phyloP scores from a whole-genome alignment of 352 stramenopile genomes.

The Thraustochytrium striatum region DNA sequence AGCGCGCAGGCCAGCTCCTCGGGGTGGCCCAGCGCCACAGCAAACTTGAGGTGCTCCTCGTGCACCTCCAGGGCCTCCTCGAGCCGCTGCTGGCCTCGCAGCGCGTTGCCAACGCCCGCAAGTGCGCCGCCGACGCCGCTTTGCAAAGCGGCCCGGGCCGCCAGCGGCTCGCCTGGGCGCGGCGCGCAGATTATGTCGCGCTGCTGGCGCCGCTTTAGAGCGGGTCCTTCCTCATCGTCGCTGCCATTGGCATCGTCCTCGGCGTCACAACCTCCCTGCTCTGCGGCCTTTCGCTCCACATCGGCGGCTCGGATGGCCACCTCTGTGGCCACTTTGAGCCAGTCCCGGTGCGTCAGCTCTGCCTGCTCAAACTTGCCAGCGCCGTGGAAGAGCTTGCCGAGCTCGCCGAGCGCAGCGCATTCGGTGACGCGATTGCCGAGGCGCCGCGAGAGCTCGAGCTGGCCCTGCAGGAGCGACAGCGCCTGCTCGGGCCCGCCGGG shows the following conservation, averaged over 20 bases:
- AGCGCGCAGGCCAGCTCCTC: too few relatives aligned
- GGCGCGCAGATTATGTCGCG: too few relatives aligned
- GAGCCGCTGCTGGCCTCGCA: not conserved
- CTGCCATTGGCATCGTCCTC: not conserved
- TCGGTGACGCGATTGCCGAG: too few relatives aligned
- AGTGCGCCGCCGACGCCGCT: not conserved
- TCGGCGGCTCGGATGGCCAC: not conserved
- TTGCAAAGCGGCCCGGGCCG: not conserved
- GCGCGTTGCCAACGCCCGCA: not conserved
- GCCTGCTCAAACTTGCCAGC: too few relatives aligned
- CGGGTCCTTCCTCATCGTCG: not conserved
- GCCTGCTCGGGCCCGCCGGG: not conserved
- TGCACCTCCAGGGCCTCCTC: constrained; percentile 25
- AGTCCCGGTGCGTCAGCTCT: constrained; percentile 10
- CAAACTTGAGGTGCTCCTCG: constrained; percentile 23
- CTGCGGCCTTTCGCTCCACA: not conserved
- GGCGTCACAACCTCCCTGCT: not conserved
- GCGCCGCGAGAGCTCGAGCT: too few relatives aligned
- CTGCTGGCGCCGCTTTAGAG: too few relatives aligned
- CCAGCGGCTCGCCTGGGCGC: too few relatives aligned
- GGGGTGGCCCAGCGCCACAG: not conserved
- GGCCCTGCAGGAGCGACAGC: too few relatives aligned
- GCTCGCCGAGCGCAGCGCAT: too few relatives aligned
- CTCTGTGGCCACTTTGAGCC: not conserved
- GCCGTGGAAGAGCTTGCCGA: too few relatives aligned